Evolutionary conservation across 73 alveolate species (phyloP).

Genomic region (Loxodes magnus): DNA sequence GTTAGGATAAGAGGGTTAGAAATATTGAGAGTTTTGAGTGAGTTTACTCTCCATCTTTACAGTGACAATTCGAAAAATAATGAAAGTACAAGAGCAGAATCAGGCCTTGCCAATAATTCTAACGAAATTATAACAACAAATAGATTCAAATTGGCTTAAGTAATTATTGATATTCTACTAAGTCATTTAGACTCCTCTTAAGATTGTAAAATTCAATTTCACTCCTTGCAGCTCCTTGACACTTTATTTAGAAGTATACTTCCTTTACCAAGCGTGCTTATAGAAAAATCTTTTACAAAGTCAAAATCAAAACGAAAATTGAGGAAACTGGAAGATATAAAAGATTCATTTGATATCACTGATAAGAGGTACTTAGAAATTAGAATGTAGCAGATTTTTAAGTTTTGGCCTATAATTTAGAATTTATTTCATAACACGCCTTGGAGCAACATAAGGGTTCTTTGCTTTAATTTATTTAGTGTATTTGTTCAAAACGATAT

Average conservation of each 20-base stretch:
- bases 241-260: slow-evolving; percentile 21
- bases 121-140: too few relatives aligned
- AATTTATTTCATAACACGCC: slow-evolving; percentile 15
- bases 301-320: too few relatives aligned
- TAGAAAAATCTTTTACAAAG: too few relatives aligned
- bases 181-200: slow-evolving; percentile 7
- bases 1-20: slow-evolving; percentile 8
- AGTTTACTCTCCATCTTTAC: neutral
- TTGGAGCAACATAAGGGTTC: slow-evolving; percentile 34
- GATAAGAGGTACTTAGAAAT: slow-evolving; percentile 27
- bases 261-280: too few relatives aligned
- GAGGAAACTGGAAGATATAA: slow-evolving; percentile 6
- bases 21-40: slow-evolving; percentile 3
- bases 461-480: slow-evolving; percentile 28
- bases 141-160: too few relatives aligned
- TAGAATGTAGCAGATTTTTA: slow-evolving; percentile 22
- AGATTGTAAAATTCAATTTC: slow-evolving; percentile 29
- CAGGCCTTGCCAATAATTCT: too few relatives aligned
- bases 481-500: slow-evolving; percentile 20
- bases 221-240: slow-evolving; percentile 24
- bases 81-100: neutral
- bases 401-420: slow-evolving; percentile 29
- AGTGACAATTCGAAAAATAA: neutral
- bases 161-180: too few relatives aligned
- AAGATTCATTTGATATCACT: slow-evolving; percentile 14